Conservation (phyloP, 441 rosid genomes). For the Populus hybrid region DNA sequence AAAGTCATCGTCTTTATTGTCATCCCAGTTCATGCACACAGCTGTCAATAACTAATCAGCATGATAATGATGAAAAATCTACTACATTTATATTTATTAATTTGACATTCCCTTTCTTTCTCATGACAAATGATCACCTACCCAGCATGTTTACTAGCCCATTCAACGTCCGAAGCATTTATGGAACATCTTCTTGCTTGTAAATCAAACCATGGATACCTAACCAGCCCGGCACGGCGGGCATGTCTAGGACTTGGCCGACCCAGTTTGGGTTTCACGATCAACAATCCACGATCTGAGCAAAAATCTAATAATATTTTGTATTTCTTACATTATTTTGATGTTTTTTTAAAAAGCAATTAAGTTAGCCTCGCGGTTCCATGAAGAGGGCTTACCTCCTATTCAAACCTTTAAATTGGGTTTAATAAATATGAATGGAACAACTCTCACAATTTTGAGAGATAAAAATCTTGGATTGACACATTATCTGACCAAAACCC, state of each 20-base stretch:
- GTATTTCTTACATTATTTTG: too few relatives aligned
- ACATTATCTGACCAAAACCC: too few relatives aligned
- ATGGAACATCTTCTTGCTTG: background rate
- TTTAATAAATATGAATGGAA: too few relatives aligned
- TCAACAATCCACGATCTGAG: too few relatives aligned
- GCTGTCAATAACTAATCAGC: background rate
- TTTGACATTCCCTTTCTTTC: background rate
- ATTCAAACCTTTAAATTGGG: too few relatives aligned
- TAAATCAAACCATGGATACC: background rate
- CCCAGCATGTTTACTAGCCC: background rate
- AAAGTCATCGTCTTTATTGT: constrained; percentile 1
- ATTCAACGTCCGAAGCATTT: background rate
- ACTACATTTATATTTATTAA: too few relatives aligned
- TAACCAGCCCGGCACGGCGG: background rate
- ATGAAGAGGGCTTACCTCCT: too few relatives aligned
- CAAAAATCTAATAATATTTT: too few relatives aligned
- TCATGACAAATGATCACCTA: background rate
- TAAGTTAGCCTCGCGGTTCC: too few relatives aligned
- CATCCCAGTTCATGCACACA: background rate
- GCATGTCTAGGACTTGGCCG: background rate
- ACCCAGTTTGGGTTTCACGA: background rate
- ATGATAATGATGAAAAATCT: background rate
- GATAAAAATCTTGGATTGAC: too few relatives aligned
- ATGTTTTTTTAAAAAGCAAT: too few relatives aligned
- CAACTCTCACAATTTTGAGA: too few relatives aligned